Evolutionary conservation across 805 yeast genomes (phyloP).

Genomic region (Wickerhamomyces mucosus): DNA sequence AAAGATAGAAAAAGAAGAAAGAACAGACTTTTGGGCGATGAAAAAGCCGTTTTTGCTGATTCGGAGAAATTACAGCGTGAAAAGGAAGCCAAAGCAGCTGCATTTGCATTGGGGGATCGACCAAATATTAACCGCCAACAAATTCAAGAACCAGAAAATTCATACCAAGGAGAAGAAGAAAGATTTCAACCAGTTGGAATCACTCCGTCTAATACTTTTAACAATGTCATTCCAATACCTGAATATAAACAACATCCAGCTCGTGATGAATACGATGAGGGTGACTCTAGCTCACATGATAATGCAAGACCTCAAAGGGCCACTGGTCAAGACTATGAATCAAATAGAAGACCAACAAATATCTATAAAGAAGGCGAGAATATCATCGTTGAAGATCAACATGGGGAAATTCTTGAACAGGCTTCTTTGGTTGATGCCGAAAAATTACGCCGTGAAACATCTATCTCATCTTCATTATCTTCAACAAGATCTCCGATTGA

Average conservation of each 20-base stretch:
- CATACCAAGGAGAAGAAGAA: slow-evolving; percentile 6
- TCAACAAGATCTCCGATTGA: slow-evolving; percentile 2
- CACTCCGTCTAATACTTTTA: slow-evolving; percentile 16
- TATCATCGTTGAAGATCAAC: slow-evolving; percentile 69
- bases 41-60: slow-evolving; percentile 12
- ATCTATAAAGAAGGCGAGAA: slow-evolving; percentile 64
- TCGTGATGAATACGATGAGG: too few relatives aligned
- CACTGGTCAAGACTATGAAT: slow-evolving; percentile 14
- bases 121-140: slow-evolving; percentile 1
- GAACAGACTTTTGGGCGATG: slow-evolving; percentile 24
- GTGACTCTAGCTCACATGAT: neutral
- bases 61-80: slow-evolving; percentile 31
- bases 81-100: slow-evolving; percentile 33
- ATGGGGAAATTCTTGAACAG: slow-evolving; percentile 71
- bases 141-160: slow-evolving; percentile 5
- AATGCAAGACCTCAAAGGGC: neutral
- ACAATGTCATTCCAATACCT: slow-evolving; percentile 9
- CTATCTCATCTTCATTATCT: slow-evolving; percentile 11
- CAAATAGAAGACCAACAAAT: slow-evolving; percentile 22
- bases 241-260: neutral
- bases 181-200: slow-evolving; percentile 12
- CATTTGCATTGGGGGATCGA: slow-evolving; percentile 29
- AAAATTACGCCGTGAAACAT: slow-evolving; percentile 11
- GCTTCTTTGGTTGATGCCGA: slow-evolving; percentile 29
- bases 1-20: slow-evolving; percentile 24